phyloP scores from a whole-genome alignment of 2,329 filamentous ascomycete species.

The Pseudonectria foliicola region DNA sequence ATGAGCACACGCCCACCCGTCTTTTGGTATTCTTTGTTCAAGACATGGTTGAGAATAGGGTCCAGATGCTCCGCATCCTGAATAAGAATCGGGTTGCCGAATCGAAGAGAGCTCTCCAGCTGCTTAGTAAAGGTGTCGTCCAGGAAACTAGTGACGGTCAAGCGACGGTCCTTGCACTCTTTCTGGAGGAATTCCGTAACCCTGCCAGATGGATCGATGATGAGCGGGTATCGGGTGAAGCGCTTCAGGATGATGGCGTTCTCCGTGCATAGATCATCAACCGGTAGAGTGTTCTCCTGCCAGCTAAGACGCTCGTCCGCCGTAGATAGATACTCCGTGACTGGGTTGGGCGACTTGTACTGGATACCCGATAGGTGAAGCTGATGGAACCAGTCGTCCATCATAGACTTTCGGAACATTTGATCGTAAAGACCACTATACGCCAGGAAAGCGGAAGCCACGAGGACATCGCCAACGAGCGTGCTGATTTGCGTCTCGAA shows the following conservation, averaged over 20 bases:
- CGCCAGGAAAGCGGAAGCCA: conserved; percentile 94
- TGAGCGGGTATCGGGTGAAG: conserved; percentile 96
- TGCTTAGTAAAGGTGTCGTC: conserved; percentile 98
- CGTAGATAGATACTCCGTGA: conserved; percentile 94
- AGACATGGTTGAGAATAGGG: conserved; percentile 93
- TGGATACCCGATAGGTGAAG: conserved; percentile 86
- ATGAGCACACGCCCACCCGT: conserved; percentile 97
- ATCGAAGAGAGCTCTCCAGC: conserved; percentile 90
- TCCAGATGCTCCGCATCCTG: conserved; percentile 97
- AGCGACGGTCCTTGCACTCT: conserved; percentile 84
- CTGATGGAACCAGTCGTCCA: conserved; percentile 95
- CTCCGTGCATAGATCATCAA: conserved; percentile 96
- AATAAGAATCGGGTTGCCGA: conserved; percentile 96
- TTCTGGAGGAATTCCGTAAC: conserved; percentile 93
- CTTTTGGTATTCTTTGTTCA: conserved; percentile 99
- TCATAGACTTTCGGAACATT: conserved; percentile 94
- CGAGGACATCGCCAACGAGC: conserved; percentile 87
- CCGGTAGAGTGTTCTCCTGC: conserved; percentile 89
- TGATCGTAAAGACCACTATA: conserved; percentile 97
- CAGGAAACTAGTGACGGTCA: conserved; percentile 96
- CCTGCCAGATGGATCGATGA: conserved; percentile 94
- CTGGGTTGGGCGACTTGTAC: conserved; percentile 87
- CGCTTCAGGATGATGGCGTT: conserved; percentile 96
- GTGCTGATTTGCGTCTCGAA: conserved; percentile 98
- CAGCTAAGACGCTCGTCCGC: conserved; percentile 91